phyloP scores from a whole-genome alignment of 2,329 filamentous ascomycete genomes.

The Cordyceps militaris region DNA sequence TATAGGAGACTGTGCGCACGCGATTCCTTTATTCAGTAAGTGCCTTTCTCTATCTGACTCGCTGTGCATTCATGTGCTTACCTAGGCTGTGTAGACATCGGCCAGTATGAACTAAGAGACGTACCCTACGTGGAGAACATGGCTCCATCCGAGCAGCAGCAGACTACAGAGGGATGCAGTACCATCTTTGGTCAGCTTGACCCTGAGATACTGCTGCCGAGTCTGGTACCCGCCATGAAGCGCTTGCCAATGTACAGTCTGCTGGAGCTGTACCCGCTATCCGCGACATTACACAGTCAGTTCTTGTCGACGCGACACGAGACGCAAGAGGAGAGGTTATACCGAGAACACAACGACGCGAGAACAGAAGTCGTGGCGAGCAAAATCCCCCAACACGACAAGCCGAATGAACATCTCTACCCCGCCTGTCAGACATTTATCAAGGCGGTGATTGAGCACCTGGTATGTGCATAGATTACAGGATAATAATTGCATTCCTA shows the following conservation, averaged over 20 bases:
- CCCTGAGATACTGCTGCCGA: too few relatives aligned
- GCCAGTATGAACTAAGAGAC: too few relatives aligned
- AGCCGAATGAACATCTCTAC: neutral
- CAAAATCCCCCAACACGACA: neutral
- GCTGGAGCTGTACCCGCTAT: neutral
- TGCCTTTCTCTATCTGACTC: too few relatives aligned
- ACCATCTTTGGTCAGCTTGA: too few relatives aligned
- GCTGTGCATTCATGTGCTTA: too few relatives aligned
- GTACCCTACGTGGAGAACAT: too few relatives aligned
- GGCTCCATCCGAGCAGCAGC: too few relatives aligned
- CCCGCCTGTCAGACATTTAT: neutral
- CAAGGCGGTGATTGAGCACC: neutral
- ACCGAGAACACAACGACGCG: neutral
- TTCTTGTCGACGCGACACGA: neutral
- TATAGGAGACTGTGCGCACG: neutral
- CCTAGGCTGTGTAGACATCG: too few relatives aligned
- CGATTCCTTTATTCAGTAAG: too few relatives aligned
- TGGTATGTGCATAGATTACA: neutral
- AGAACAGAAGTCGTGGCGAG: neutral
- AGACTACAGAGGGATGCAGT: too few relatives aligned
- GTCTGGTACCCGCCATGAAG: too few relatives aligned
- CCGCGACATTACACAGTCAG: neutral
- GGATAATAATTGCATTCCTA: neutral
- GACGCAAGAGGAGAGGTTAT: neutral
- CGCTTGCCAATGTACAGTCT: neutral